A percentile compares a stretch with the other conserved stretches of the same genome.
phyloP scores from a whole-genome alignment of 768 basidiomycete species.

The Tricholoma matsutake region DNA sequence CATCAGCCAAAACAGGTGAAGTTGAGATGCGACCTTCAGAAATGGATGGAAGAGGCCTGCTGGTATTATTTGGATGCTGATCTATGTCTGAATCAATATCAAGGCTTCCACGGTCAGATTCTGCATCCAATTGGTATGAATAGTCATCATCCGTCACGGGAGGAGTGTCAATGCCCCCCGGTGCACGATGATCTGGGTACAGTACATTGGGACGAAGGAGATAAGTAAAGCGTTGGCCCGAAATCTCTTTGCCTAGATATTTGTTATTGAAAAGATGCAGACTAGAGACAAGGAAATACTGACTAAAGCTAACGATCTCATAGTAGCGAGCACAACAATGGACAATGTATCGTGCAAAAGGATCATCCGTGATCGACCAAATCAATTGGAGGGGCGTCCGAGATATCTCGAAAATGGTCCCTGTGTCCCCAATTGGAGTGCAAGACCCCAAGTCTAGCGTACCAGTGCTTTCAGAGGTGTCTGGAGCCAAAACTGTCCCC shows the following conservation, averaged over 20 bases:
- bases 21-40: slow-evolving; percentile 5
- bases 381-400: slow-evolving; percentile 65
- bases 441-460: slow-evolving; percentile 28
- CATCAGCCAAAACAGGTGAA: slow-evolving; percentile 9
- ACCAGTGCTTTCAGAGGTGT: slow-evolving; percentile 25
- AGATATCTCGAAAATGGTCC: slow-evolving; percentile 60
- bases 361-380: slow-evolving; percentile 69
- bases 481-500: slow-evolving; percentile 54
- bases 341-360: slow-evolving; percentile 76
- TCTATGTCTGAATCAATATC: slow-evolving; percentile 50
- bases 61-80: slow-evolving; percentile 25
- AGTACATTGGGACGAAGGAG: slow-evolving; percentile 76
- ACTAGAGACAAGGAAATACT: slow-evolving; percentile 24
- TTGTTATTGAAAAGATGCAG: not conserved
- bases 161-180: slow-evolving; percentile 58
- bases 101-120: slow-evolving; percentile 48
- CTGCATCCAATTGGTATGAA: slow-evolving; percentile 48
- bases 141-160: slow-evolving; percentile 66
- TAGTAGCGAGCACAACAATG: slow-evolving; percentile 83
- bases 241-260: slow-evolving; percentile 51
- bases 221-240: slow-evolving; percentile 66
- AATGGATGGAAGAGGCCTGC: slow-evolving; percentile 18
- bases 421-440: slow-evolving; percentile 47
- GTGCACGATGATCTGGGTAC: slow-evolving; percentile 49
- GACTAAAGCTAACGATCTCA: slow-evolving; percentile 79